phyloP scores from a whole-genome alignment of 2,329 filamentous ascomycete species.

The Fusarium miscanthi region DNA sequence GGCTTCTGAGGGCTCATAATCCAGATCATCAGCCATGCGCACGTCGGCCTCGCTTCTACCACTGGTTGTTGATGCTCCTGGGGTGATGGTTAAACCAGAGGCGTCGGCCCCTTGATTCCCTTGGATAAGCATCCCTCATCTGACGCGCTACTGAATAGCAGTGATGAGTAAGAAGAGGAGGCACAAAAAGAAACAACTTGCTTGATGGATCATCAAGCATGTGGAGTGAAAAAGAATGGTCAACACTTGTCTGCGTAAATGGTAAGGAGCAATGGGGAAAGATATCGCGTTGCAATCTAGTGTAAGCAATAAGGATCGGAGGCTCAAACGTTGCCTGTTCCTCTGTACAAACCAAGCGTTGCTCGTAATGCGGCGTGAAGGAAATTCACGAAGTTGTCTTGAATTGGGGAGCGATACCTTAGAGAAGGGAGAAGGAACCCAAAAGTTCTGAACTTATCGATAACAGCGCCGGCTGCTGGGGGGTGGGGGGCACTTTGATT shows the following conservation, averaged over 20 bases:
- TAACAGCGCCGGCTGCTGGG: neutral
- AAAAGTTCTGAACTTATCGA: slow-evolving; percentile 17
- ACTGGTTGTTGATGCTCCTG: slow-evolving; percentile 12
- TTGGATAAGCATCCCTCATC: slow-evolving; percentile 24
- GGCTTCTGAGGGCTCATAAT: slow-evolving; percentile 26
- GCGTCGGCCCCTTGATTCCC: slow-evolving; percentile 4
- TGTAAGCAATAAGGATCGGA: neutral
- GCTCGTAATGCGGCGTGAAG: slow-evolving; percentile 1
- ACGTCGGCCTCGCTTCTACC: slow-evolving; percentile 14
- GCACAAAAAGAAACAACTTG: slow-evolving; percentile 8
- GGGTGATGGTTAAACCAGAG: slow-evolving; percentile 22
- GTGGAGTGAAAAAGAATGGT: slow-evolving; percentile 1
- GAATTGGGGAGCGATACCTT: neutral
- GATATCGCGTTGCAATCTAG: slow-evolving; percentile 9
- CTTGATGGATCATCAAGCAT: slow-evolving; percentile 26
- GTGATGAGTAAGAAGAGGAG: neutral
- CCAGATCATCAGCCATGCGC: slow-evolving; percentile 17
- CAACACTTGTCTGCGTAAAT: slow-evolving; percentile 44
- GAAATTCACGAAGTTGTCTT: neutral
- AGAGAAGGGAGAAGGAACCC: slow-evolving; percentile 5
- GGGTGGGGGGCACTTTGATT: neutral
- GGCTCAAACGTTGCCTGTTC: neutral
- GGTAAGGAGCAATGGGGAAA: slow-evolving; percentile 9
- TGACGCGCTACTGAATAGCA: slow-evolving; percentile 5
- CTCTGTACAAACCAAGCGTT: slow-evolving; percentile 1